A percentile compares a stretch with the other conserved stretches of the same genome.
These are phyloP conservation scores for Ceratobasidium sp. DNA, from an alignment of 1,284 basidiomycete species.

Conservation along the genomic window DNA sequence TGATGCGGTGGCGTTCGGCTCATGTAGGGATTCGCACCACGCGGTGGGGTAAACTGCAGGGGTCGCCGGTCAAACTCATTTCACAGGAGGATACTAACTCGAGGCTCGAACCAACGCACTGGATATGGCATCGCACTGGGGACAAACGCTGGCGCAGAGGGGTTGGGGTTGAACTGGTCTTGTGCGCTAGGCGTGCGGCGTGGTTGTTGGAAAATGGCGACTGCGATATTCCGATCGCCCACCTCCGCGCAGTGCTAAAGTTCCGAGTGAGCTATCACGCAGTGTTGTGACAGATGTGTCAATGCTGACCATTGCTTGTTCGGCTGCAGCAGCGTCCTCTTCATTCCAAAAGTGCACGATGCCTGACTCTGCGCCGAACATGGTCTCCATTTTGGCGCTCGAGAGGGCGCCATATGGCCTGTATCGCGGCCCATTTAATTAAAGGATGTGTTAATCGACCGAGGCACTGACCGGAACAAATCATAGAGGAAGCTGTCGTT, in stretches of 20 bases:
- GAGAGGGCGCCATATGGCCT: constrained; percentile 76
- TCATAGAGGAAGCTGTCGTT: constrained; percentile 78
- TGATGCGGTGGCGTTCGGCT: constrained; percentile 50
- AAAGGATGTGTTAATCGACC: background rate
- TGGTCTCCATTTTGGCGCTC: constrained; percentile 73
- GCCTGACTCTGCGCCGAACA: constrained; percentile 76
- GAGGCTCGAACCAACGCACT: constrained; percentile 22
- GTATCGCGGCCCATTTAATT: constrained; percentile 18
- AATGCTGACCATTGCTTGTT: constrained; percentile 66
- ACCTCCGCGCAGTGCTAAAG: constrained; percentile 74
- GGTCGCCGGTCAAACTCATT: constrained; percentile 24
- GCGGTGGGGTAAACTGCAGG: constrained; percentile 37
- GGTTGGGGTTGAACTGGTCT: constrained; percentile 67
- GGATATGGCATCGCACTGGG: constrained; percentile 59
- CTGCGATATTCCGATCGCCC: constrained; percentile 81
- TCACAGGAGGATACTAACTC: background rate
- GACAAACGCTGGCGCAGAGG: constrained; percentile 76
- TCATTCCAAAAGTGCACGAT: constrained; percentile 90
- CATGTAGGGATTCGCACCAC: constrained; percentile 44
- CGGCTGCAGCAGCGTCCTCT: constrained; percentile 81
- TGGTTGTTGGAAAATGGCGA: constrained; percentile 73
- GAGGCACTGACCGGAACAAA: constrained; percentile 60
- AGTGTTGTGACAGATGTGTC: constrained; percentile 1
- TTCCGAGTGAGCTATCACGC: constrained; percentile 7
- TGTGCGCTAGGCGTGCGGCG: constrained; percentile 58